phyloP scores from a whole-genome alignment of 495 filamentous ascomycete species.

The Annulohypoxylon moriforme region DNA sequence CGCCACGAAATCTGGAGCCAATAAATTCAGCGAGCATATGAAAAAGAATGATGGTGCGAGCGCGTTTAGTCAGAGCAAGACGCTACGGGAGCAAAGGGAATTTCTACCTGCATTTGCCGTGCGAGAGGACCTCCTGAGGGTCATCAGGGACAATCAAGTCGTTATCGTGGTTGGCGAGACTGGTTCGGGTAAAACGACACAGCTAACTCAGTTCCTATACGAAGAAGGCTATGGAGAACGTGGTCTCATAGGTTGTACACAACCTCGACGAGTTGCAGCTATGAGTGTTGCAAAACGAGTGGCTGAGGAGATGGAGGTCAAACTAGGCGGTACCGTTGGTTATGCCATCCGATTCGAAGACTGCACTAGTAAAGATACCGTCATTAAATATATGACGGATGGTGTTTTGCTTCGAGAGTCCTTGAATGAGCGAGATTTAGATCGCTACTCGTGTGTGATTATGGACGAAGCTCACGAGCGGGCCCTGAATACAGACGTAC shows the following conservation, averaged over 20 bases:
- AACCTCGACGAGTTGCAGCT: slow-evolving; percentile 92
- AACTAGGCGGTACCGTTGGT: slow-evolving; percentile 86
- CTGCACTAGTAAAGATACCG: slow-evolving; percentile 92
- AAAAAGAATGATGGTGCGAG: slow-evolving; percentile 92
- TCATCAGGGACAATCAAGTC: slow-evolving; percentile 97
- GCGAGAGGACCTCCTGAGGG: slow-evolving; percentile 90
- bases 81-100: slow-evolving; percentile 89
- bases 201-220: slow-evolving; percentile 93
- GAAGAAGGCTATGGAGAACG: slow-evolving; percentile 90
- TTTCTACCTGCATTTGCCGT: slow-evolving; percentile 97
- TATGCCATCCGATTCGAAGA: slow-evolving; percentile 99
- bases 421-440: slow-evolving; percentile 88
- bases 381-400: slow-evolving; percentile 99
- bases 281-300: slow-evolving; percentile 99
- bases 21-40: slow-evolving; percentile 91
- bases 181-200: slow-evolving; percentile 95
- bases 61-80: slow-evolving; percentile 91
- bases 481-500: slow-evolving; percentile 94
- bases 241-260: slow-evolving; percentile 95
- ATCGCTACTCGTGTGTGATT: slow-evolving; percentile 97
- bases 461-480: slow-evolving; percentile 99
- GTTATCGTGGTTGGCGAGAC: slow-evolving; percentile 97
- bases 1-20: slow-evolving; percentile 56
- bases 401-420: slow-evolving; percentile 95
- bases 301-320: slow-evolving; percentile 99